A percentile compares a stretch with the other conserved stretches of the same genome.
Evolutionary conservation across 2,329 filamentous ascomycete species (phyloP).

Genomic region (Trichophyton benhamiae): DNA sequence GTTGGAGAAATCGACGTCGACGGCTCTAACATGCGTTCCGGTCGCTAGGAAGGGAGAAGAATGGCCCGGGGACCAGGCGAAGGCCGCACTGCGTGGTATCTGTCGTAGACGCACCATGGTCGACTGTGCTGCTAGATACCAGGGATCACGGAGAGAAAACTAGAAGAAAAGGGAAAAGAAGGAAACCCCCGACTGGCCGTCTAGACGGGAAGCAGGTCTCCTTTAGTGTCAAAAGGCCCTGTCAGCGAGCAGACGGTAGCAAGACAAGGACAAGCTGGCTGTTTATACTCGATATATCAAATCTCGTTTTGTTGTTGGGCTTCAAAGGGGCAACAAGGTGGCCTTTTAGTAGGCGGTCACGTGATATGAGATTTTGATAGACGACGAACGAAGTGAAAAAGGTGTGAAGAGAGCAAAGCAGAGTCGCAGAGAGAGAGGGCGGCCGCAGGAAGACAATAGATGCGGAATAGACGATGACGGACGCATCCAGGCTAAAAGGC

Average conservation of each 20-base stretch:
- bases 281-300: conserved; percentile 1
- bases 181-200: not conserved
- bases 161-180: not conserved
- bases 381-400: not conserved
- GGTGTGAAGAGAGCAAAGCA: not conserved
- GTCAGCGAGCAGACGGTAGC: not conserved
- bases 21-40: conserved; percentile 85
- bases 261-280: not conserved
- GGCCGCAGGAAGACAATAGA: not conserved
- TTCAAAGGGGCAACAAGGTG: conserved; percentile 11
- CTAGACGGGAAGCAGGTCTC: not conserved
- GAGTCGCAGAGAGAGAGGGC: not conserved
- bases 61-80: conserved; percentile 84
- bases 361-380: not conserved
- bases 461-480: conserved; percentile 49
- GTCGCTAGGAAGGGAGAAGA: conserved; percentile 75
- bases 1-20: conserved; percentile 94
- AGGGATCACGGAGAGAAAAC: not conserved
- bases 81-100: conserved; percentile 90
- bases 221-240: not conserved
- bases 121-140: conserved; percentile 16
- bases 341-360: conserved; percentile 5
- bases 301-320: not conserved
- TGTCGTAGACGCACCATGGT: conserved; percentile 90
- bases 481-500: conserved; percentile 69